Evolutionary conservation across 495 filamentous ascomycete genomes (phyloP), one percentile per base, ranked within the genome.

Genomic region (Penicillium dipodomyicola): DNA sequence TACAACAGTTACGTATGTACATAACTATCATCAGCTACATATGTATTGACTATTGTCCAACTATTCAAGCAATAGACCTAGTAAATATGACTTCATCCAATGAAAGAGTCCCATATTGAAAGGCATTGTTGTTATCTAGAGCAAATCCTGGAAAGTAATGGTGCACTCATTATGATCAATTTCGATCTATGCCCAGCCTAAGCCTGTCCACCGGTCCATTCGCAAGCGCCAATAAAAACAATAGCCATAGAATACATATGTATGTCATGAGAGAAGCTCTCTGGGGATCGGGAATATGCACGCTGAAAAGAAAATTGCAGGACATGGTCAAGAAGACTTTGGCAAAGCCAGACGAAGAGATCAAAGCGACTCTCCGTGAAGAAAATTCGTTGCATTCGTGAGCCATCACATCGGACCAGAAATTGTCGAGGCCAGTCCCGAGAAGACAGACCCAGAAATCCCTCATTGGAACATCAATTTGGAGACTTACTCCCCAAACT

Each of bases 351-450:
- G 52, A 47, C 32, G 58, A 57, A 58, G 54, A 63, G 44, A 54
- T 59, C 48, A 54, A 54, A 37, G 32, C 54, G 44, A 51, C 56
- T 54, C 63, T 63, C 43, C 58, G 46, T 64, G 60, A 65, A 72
- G 62, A 68, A 72, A 71, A 74, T 74, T 75, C 75, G 70, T 76
- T 69, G 69, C 71, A 68, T 72, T 77, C 75, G 68, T 77, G 62
- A 74, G 70, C 72, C 71, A 67, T 75, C 65, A 72, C 67, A 69
- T 68, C 69, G 66, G 61, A 70, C 54, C 64, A 62, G 64, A 30
- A 60, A 56, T 42, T 50, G 43, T 20, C 49, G 52, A 47, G 29
- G 47, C 25, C 25, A 25, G 32, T 22, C 41, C 19, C 39, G 40
- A 54, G 29, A 52, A 55, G 30, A 33, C 48, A 52, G 55, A 53